Conservation (phyloP, 2,329 filamentous ascomycete genomes). For the Colletotrichum ledebouriae region DNA sequence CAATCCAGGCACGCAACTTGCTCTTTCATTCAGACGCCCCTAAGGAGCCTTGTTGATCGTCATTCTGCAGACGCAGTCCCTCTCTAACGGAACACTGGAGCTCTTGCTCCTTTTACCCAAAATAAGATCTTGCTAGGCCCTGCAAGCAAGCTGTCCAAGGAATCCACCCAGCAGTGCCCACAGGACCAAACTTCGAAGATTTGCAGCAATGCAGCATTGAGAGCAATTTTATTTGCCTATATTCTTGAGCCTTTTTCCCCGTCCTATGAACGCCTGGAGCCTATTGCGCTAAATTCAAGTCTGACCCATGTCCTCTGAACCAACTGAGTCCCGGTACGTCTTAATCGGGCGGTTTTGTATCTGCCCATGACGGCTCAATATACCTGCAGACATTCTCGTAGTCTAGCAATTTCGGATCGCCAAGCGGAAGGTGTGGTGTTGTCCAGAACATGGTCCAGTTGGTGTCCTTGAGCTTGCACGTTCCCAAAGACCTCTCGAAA, state of each 20-base stretch:
- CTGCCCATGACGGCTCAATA: conserved; percentile 74
- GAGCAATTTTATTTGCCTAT: background rate
- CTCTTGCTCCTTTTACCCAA: too few relatives aligned
- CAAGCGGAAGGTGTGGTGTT: conserved; percentile 72
- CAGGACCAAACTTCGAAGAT: too few relatives aligned
- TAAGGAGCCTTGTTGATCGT: background rate
- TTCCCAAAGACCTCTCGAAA: conserved; percentile 89
- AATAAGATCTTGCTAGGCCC: background rate
- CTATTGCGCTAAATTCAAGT: background rate
- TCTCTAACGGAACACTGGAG: background rate
- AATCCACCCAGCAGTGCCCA: too few relatives aligned
- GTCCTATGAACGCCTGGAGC: background rate
- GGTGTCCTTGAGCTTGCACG: conserved; percentile 82
- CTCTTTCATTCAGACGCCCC: too few relatives aligned
- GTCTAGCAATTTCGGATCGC: conserved; percentile 70
- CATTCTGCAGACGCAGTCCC: background rate
- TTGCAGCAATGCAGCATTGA: background rate
- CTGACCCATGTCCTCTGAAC: background rate
- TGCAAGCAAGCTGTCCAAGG: background rate
- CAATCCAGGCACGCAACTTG: background rate
- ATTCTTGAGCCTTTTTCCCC: background rate
- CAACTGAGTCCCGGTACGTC: background rate
- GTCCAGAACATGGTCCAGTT: conserved; percentile 99
- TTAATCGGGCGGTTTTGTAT: conserved; percentile 58
- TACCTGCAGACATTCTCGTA: conserved; percentile 81